phyloP scores from a whole-genome alignment of 2,329 filamentous ascomycete species.

The Emmonsiellopsis sp. region DNA sequence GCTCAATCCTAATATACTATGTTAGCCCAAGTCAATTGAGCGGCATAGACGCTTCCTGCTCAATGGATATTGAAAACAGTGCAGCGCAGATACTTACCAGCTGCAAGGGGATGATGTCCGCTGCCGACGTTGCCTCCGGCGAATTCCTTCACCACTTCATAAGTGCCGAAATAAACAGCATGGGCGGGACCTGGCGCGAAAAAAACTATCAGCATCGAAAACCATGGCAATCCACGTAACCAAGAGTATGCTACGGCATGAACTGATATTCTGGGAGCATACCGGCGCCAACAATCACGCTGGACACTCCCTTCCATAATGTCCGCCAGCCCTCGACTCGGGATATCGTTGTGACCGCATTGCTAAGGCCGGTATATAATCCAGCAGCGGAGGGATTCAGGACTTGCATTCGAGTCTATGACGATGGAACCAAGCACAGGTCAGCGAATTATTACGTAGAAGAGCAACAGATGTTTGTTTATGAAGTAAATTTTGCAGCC shows the following conservation, averaged over 20 bases:
- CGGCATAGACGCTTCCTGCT: not conserved
- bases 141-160: constrained; percentile 91
- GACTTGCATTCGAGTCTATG: constrained; percentile 94
- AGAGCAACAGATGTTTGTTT: not conserved
- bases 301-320: constrained; percentile 93
- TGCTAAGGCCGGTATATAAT: constrained; percentile 81
- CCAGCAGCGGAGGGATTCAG: constrained; percentile 72
- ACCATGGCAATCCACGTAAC: not conserved
- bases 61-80: not conserved
- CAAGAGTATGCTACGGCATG: not conserved
- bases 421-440: constrained; percentile 5
- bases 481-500: not conserved
- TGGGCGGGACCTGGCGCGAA: constrained; percentile 70
- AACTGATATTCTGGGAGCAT: constrained; percentile 22
- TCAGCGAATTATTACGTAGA: not conserved
- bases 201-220: constrained; percentile 15
- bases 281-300: constrained; percentile 93
- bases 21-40: not conserved
- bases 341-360: constrained; percentile 88
- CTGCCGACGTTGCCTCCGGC: constrained; percentile 81
- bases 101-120: constrained; percentile 87
- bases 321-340: constrained; percentile 81
- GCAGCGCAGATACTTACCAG: constrained; percentile 50
- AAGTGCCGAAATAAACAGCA: constrained; percentile 96
- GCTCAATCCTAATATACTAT: constrained; percentile 58